Evolutionary conservation across 2,329 filamentous ascomycete species (phyloP).

Genomic region (Fusarium sp.): DNA sequence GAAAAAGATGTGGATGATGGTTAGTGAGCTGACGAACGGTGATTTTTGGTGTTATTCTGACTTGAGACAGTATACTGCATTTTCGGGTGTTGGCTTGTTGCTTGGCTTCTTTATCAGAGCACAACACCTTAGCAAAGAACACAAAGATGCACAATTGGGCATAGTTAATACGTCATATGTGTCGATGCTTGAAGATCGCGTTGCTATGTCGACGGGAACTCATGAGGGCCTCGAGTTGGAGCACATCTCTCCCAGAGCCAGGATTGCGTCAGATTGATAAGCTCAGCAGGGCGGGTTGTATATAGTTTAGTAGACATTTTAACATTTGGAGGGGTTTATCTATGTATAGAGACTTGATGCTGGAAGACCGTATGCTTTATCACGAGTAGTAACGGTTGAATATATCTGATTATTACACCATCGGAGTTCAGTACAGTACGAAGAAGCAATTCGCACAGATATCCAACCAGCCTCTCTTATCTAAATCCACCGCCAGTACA

Average conservation of each 20-base stretch:
- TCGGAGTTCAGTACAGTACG: slow-evolving; percentile 4
- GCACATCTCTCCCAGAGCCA: neutral
- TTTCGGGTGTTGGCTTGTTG: slow-evolving; percentile 30
- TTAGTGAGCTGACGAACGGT: slow-evolving; percentile 8
- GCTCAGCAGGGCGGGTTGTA: neutral
- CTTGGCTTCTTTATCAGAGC: slow-evolving; percentile 44
- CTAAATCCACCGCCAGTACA: neutral
- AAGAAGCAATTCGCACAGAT: slow-evolving; percentile 3
- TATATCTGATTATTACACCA: too few relatives aligned
- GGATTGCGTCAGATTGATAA: neutral
- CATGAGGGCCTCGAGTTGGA: neutral
- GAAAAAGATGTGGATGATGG: slow-evolving; percentile 50
- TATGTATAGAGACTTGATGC: neutral
- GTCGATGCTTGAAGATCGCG: neutral
- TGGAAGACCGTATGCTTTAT: neutral
- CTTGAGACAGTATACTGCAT: slow-evolving; percentile 38
- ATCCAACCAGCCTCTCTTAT: neutral
- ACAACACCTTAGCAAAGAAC: slow-evolving; percentile 43
- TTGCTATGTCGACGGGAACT: neutral
- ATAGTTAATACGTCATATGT: slow-evolving; percentile 1
- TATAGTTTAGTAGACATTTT: neutral
- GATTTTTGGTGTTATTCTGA: neutral
- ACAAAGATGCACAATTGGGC: slow-evolving; percentile 39
- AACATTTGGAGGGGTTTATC: neutral
- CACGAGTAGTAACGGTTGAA: neutral